Conservation (phyloP, 1,139 yeast species). For the Geotrichum restrictum region DNA sequence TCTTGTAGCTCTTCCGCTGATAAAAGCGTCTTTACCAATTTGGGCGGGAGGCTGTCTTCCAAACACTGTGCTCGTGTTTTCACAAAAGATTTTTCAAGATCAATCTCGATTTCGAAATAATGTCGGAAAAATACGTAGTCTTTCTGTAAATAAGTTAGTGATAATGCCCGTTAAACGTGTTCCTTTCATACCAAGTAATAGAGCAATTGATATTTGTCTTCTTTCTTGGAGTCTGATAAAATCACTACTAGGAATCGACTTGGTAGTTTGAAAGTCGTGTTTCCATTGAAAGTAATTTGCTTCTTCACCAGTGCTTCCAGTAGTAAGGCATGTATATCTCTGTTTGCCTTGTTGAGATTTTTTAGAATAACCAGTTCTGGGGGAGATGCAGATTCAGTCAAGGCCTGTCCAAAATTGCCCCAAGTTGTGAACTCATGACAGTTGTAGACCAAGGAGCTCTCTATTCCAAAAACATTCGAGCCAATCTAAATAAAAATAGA, state of each 20-base stretch:
- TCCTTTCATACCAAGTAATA: conserved; percentile 5
- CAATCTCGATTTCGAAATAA: conserved; percentile 11
- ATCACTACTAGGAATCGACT: conserved; percentile 21
- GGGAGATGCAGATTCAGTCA: conserved; percentile 1
- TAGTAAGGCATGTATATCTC: conserved; percentile 30
- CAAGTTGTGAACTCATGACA: conserved; percentile 17
- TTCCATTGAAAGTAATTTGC: neutral
- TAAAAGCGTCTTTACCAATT: conserved; percentile 3
- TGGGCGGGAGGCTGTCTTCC: conserved; percentile 11
- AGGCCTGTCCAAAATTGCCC: conserved; percentile 10
- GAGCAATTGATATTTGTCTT: conserved; percentile 3
- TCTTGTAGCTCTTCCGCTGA: conserved; percentile 7
- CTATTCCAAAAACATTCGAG: conserved; percentile 16
- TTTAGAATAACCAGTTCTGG: conserved; percentile 27
- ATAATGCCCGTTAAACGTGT: neutral
- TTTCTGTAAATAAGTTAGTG: conserved; percentile 1
- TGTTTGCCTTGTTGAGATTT: conserved; percentile 31
- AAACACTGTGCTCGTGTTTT: conserved; percentile 6
- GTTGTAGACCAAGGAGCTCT: conserved; percentile 1
- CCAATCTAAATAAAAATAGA: conserved; percentile 1
- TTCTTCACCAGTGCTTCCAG: conserved; percentile 25
- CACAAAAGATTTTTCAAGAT: conserved; percentile 1
- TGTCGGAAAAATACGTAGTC: conserved; percentile 23
- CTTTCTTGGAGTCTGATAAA: conserved; percentile 3
- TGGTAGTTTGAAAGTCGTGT: conserved; percentile 17